Conservation (phyloP, 2,329 filamentous ascomycete species). For the Geoglossum cookeanum region DNA sequence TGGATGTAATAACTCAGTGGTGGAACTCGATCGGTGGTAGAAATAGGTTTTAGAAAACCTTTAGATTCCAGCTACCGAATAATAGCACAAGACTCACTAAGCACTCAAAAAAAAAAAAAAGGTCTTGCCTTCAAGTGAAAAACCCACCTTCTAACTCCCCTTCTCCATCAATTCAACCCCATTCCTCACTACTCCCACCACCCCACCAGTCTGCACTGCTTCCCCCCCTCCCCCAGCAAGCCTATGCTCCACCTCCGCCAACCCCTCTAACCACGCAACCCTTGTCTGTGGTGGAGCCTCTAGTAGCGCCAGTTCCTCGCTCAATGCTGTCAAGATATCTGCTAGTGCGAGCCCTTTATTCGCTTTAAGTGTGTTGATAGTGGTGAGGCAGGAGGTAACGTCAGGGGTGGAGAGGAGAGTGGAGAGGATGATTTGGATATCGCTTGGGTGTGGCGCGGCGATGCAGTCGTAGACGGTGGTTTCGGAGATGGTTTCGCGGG, state of each 20-base stretch:
- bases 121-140: too few relatives aligned
- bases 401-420: slow-evolving; percentile 72
- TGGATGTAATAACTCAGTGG: too few relatives aligned
- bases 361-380: slow-evolving; percentile 72
- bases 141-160: not conserved
- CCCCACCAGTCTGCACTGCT: slow-evolving; percentile 72
- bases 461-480: slow-evolving; percentile 94
- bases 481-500: slow-evolving; percentile 74
- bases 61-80: too few relatives aligned
- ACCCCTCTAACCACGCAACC: slow-evolving; percentile 75
- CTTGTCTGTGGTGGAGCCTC: slow-evolving; percentile 76
- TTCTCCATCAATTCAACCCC: slow-evolving; percentile 56
- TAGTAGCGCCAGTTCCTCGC: slow-evolving; percentile 63
- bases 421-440: slow-evolving; percentile 66
- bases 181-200: slow-evolving; percentile 72
- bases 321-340: slow-evolving; percentile 75
- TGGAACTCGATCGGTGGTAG: too few relatives aligned
- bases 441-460: slow-evolving; percentile 77
- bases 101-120: too few relatives aligned
- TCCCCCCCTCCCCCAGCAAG: slow-evolving; percentile 78
- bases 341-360: slow-evolving; percentile 75
- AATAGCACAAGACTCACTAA: too few relatives aligned
- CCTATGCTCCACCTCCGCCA: slow-evolving; percentile 85
- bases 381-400: slow-evolving; percentile 73
- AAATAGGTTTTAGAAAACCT: too few relatives aligned